Percentiles rank a stretch among this genome's conserved stretches.
These are phyloP conservation scores for Neonectria hederae DNA, from an alignment of 2,329 filamentous ascomycete genomes.

Conservation along the genomic window DNA sequence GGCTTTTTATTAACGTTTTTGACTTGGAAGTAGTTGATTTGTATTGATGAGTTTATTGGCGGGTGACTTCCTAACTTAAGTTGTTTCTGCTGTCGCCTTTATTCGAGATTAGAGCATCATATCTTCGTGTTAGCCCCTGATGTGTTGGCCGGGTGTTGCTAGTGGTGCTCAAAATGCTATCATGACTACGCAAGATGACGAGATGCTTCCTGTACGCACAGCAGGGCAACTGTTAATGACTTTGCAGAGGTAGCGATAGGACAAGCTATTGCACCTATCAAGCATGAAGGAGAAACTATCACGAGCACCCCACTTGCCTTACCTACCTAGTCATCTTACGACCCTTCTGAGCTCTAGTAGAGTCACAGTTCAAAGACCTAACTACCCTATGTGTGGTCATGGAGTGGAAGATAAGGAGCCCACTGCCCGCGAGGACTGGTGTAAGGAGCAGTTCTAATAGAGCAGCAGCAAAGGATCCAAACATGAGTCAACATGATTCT, in stretches of 20 bases:
- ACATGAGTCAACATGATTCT: background rate
- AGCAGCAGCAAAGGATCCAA: background rate
- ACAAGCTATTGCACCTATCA: background rate
- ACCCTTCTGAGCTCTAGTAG: background rate
- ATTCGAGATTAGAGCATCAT: slow-evolving; percentile 26
- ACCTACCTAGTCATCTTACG: background rate
- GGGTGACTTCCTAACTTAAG: slow-evolving; percentile 5
- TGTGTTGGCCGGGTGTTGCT: background rate
- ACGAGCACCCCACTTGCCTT: background rate
- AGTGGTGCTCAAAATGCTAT: background rate
- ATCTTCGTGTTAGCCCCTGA: background rate
- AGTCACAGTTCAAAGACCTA: background rate
- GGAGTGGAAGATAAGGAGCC: background rate
- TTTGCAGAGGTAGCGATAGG: background rate
- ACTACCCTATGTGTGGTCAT: background rate
- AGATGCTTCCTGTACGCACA: background rate
- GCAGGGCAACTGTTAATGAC: background rate
- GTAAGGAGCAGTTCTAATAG: too few species aligned
- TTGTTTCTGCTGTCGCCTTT: slow-evolving; percentile 28
- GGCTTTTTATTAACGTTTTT: slow-evolving; percentile 36
- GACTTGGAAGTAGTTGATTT: slow-evolving; percentile 29
- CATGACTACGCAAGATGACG: background rate
- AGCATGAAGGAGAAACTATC: background rate
- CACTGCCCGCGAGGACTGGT: too few species aligned
- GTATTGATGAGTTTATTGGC: slow-evolving; percentile 33